Evolutionary conservation across 257 asterid species (phyloP).

Genomic region (Gentiana straminea): DNA sequence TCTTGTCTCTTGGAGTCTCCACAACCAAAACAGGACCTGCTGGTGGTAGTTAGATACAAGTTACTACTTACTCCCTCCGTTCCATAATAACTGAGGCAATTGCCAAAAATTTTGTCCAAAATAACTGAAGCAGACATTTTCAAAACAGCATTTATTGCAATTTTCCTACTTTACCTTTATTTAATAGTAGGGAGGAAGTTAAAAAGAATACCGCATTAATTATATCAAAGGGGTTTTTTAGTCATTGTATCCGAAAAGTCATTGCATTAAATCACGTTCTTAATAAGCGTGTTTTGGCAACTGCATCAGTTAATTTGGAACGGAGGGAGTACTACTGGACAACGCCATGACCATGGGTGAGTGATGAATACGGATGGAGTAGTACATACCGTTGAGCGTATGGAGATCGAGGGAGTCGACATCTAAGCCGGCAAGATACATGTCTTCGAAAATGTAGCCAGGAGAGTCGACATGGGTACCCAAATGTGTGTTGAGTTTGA

Average conservation of each 20-base stretch:
- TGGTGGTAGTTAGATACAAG: background rate
- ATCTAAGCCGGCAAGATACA: constrained; percentile 41
- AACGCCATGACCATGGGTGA: background rate
- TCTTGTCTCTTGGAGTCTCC: constrained; percentile 70
- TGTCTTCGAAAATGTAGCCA: constrained; percentile 42
- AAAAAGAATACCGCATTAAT: too few species aligned
- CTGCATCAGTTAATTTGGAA: too few species aligned
- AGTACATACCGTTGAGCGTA: constrained; percentile 43
- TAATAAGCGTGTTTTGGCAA: too few species aligned
- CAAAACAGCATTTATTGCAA: background rate
- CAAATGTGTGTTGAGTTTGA: constrained; percentile 25
- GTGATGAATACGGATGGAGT: background rate
- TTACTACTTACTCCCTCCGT: background rate
- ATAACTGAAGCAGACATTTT: background rate
- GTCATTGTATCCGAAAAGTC: too few species aligned
- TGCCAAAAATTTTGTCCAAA: too few species aligned
- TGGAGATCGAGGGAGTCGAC: constrained; percentile 64
- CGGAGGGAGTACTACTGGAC: background rate
- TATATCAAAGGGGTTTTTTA: too few species aligned
- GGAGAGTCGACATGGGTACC: constrained; percentile 94
- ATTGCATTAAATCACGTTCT: too few species aligned
- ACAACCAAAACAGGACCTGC: constrained; percentile 78
- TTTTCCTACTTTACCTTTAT: background rate
- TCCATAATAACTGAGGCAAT: too few species aligned
- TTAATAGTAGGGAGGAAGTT: too few species aligned